Base-by-base conservation (phyloP, 129 eudicot genomes). In the Flaveria brownii region DNA sequence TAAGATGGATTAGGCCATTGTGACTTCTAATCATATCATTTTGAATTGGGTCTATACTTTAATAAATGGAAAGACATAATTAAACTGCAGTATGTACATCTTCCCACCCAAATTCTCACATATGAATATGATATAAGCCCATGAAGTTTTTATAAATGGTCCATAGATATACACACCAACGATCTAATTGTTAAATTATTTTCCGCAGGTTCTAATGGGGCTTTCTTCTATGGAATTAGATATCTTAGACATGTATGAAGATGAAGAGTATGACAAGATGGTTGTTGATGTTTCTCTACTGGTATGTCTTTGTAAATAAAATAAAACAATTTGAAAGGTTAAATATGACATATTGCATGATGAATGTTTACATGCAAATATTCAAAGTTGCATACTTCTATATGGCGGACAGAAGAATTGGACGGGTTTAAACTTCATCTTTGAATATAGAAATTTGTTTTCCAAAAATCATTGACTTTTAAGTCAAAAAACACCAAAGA, bases 221-320 rank as follows among this genome's bases (percentile, higher is more conserved):
- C 83, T 93, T 79, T 86, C 93, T 26, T 84, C 78, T 72, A 80
- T 76, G 16, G 98, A 93, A 76, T 78, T 93, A 78, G 80, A 83
- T 76, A 82, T 93, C 72, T 74, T 93, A 66, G 98, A 93, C 82
- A 54, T 33, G 14, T 93, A 87, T 82, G 98, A 93, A 83, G 98
- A 86, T 25, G 82, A 67, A 14, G 93, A 90, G 87, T 93, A 93
- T 70, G 90, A 87, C 72, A 93, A 93, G 88, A 78, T 17, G 55
- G 63, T 65, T 15, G 88, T 90, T 47, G 90, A 88, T 80, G 97
- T 90, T 71, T 80, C 81, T 41, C 73, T 88, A 83, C 77, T 77
- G 92, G 98, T 93, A 87, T 70, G 69, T 75, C 57, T 68, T 43
- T 33, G 52, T 30, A 49, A 41, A 18, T 36, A 28, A 63, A 25